Evolutionary conservation across 2,329 filamentous ascomycete species (phyloP), one percentile per base, ranked within the genome.

Genomic region (Lachnellula subtilissima): DNA sequence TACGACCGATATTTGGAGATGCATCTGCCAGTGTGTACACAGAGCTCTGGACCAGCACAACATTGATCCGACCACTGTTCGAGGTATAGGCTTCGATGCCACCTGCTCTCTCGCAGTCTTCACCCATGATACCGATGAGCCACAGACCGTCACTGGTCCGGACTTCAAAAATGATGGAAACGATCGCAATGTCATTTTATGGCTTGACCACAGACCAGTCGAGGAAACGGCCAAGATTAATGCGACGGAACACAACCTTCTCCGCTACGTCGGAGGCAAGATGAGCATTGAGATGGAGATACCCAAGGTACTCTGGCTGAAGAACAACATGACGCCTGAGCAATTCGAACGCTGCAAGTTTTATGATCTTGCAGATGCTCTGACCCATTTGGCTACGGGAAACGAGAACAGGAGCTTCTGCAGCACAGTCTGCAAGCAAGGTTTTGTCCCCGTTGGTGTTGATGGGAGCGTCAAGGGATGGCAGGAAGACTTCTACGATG

Each of bases 241-340:
- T 72, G 84, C 85, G 53, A 97, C 94, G 2, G 81, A 86, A 52
- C 94, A 99, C 78, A 94, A 95, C 72, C 79, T 99, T 53, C 83
- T 99, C 57, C 88, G 91, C 68, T 99, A 99, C 70, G 94, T 99
- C 17, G 94, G 94, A 65, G 94, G 94, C 61, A 93, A 88, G 71
- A 99, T 99, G 94, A 96, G 91, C 71, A 93, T 97, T 63, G 94
- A 99, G 78, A 99, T 99, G 94, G 94, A 99, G 73, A 95, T 99
- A 54, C 94, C 94, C 61, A 99, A 99, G 76, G 90, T 97, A 1
- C 80, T 97, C 56, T 99, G 94, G 94, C 81, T 99, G 70, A 97
- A 97, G 81, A 96, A 96, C 74, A 84, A 97, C 75, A 97, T 99
- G 94, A 88, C 94, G 2, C 81, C 88, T 54, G 89, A 96, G 67